Evolutionary conservation across 495 filamentous ascomycete genomes (phyloP), one percentile per base, ranked within the genome.

Genomic region (Niebla homalea): DNA sequence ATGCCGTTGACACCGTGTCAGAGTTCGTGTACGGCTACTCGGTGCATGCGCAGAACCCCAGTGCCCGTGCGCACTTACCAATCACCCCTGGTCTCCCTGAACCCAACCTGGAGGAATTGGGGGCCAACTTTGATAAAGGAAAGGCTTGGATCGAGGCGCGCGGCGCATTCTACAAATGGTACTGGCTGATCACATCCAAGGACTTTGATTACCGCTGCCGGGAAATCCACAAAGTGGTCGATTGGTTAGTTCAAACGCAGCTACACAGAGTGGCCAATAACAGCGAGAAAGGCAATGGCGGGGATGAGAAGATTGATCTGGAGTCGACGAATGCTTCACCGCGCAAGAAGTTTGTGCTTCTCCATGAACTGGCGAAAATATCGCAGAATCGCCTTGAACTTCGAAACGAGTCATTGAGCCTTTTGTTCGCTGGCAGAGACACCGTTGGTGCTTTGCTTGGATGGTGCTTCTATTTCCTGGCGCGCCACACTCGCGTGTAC

Each of bases 1-100:
- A 82, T 55, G 89, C 87, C 1, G 70, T 96, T 10, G 89, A 96
- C 62, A 70, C 81, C 2, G 80, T 86, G 2, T 92, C 89, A 14
- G 84, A 90, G 50, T 94, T 92, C 60, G 67, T 96, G 32, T 67
- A 64, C 21, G 52, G 52, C 16, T 49, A 49, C 18, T 54, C 52
- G 8, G 46, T 49, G 7, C 51, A 53, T 11, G 46, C 51, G 8
- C 51, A 53, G n/a, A 53, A 53, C 14, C 51, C 46, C 8, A 29
- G 43, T 37, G 51, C 51, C 3, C 51, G 40, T 7, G 51, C 51
- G 12, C 39, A 39, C 4, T 41, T 53, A 2, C 51, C 51, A 2
- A 48, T 35, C 0, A 41, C 44, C 16, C 74, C 94, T n/a, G 89
- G 89, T 14, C 68, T 80, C 43, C 78, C 79, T 46, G 78, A 86